phyloP scores from a whole-genome alignment of 495 filamentous ascomycete genomes.

The Penicillium samsonianum region DNA sequence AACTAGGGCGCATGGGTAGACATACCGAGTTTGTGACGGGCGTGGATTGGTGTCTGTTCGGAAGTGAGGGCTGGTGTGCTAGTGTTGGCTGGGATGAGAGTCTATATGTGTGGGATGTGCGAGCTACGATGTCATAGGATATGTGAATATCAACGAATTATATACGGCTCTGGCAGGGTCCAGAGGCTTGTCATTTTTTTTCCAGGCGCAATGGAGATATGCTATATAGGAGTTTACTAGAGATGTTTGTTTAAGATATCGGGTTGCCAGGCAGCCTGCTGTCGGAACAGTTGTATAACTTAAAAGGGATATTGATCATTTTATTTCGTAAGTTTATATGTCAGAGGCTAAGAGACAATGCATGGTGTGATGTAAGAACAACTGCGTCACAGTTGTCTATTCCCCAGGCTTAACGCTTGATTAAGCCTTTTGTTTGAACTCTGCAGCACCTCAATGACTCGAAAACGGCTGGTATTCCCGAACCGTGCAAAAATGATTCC shows the following conservation, averaged over 20 bases:
- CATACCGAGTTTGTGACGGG: constrained; percentile 98
- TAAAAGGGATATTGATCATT: constrained; percentile 24
- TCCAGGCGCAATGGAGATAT: background rate
- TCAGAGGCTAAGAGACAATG: constrained; percentile 6
- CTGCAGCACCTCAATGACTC: background rate
- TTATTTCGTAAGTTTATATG: constrained; percentile 27
- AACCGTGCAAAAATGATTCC: background rate
- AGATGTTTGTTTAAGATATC: background rate
- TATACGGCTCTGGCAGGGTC: constrained; percentile 3
- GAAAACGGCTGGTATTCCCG: background rate
- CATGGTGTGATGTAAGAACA: background rate
- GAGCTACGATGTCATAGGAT: constrained; percentile 56
- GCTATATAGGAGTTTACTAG: background rate
- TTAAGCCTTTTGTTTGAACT: constrained; percentile 1
- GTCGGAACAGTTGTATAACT: background rate
- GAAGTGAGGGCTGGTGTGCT: constrained; percentile 91
- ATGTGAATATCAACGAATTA: background rate
- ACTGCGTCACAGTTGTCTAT: background rate
- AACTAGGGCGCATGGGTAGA: constrained; percentile 83
- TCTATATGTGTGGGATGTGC: constrained; percentile 88
- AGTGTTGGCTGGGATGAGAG: constrained; percentile 92
- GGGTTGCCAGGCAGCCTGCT: background rate
- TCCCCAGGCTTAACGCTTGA: background rate
- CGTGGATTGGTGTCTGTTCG: constrained; percentile 97
- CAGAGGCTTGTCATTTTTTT: background rate